Base-by-base conservation (phyloP, 1,284 basidiomycete genomes). In the Sporisorium sorghi region DNA sequence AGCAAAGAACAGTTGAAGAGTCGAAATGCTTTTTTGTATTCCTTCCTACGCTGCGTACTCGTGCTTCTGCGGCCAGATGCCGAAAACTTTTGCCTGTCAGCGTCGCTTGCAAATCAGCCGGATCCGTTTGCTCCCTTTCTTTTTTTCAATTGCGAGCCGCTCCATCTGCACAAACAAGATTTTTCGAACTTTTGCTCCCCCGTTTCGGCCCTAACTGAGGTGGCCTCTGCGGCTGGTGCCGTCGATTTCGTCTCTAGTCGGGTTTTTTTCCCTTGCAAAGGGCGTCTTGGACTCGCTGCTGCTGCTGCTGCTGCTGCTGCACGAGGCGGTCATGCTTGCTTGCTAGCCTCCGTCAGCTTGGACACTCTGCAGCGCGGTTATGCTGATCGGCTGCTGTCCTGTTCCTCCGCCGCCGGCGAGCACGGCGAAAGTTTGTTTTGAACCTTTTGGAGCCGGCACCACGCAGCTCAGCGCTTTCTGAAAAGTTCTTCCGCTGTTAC, bases 391-490 rank as follows among this genome's bases (percentile, higher is more conserved):
- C 46, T 30, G 37, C 37, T 40, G 8, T 40, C 3, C 37, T 8
- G n/a, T 47, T n/a, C 14, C 46, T 30, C 46, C 46, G 46, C 46
- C 46, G 46, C 46, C 46, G 46, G 46, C 46, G 43, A 24, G 46
- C 46, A 32, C 12, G 9, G 3, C 49, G 17, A 33, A 19, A 5
- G 30, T 30, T 35, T n/a, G 33, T 50, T 50, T 39, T 50, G 37
- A 40, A 5, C 37, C n/a, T n/a, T n/a, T 40, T 5, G 28, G n/a
- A n/a, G n/a, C n/a, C n/a, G n/a, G n/a, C n/a, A n/a, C n/a, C n/a
- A n/a, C n/a, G n/a, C 47, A n/a, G 47, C 47, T 17, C 47, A n/a
- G 4, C 39, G 5, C 40, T 43, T 11, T 23, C 17, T 43, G 24
- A 19, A 40, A 30, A 28, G 7, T 47, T 30, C 23, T 47, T 43